phyloP scores from a whole-genome alignment of 1,284 basidiomycete genomes.

The Omphalotus olearius region DNA sequence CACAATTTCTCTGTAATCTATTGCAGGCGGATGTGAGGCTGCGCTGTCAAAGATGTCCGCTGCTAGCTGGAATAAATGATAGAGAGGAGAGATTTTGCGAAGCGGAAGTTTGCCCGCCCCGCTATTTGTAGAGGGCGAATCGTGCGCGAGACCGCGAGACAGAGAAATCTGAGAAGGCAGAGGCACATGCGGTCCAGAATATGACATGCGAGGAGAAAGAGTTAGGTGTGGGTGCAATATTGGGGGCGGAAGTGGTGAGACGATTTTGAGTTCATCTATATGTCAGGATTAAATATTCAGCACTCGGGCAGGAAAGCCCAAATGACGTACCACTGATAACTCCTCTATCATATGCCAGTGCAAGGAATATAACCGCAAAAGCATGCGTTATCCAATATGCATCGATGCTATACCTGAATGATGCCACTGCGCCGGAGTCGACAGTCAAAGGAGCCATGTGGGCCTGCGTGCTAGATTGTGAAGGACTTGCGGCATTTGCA shows the following conservation, averaged over 20 bases:
- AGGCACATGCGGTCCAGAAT: no score
- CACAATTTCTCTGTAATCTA: slow-evolving; percentile 6
- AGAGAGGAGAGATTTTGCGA: slow-evolving; percentile 5
- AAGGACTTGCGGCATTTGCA: background rate
- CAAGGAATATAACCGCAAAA: slow-evolving; percentile 10
- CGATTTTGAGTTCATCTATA: no score
- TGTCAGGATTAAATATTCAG: no score
- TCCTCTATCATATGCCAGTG: slow-evolving; percentile 10
- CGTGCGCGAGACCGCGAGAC: no score
- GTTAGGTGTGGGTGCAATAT: no score
- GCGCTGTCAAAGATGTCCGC: slow-evolving; percentile 8
- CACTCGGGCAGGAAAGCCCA: background rate
- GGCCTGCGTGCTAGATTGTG: no score
- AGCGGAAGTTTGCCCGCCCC: background rate
- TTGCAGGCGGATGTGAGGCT: slow-evolving; percentile 3
- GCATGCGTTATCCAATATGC: slow-evolving; percentile 12
- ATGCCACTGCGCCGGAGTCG: background rate
- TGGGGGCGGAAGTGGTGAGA: no score
- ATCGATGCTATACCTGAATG: slow-evolving; percentile 8
- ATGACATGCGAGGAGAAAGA: no score
- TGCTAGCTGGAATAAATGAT: slow-evolving; percentile 6
- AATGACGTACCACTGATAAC: slow-evolving; percentile 8
- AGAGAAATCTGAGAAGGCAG: no score
- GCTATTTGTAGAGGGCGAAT: background rate
- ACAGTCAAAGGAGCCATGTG: background rate